A percentile compares a stretch with the other conserved stretches of the same genome.
These are phyloP conservation scores for Corynascus novoguineensis DNA, from an alignment of 495 filamentous ascomycete genomes.

Conservation along the genomic window DNA sequence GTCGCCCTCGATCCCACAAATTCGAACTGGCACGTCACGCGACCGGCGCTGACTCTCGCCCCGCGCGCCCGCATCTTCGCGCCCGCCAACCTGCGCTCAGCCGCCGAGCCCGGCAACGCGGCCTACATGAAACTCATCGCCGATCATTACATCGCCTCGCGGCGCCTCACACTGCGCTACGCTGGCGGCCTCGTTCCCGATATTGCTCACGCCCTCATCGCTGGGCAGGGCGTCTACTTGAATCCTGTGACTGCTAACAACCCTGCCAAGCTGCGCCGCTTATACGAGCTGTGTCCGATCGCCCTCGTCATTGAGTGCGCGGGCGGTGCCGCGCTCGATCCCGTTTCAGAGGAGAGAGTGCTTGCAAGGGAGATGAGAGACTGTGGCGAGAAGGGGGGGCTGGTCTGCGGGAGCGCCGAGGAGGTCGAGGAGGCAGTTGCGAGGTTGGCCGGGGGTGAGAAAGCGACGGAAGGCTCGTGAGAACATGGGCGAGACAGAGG, in stretches of 20 bases:
- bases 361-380: constrained; percentile 32
- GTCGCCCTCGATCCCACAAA: constrained; percentile 29
- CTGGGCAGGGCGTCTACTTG: constrained; percentile 49
- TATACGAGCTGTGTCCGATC: constrained; percentile 48
- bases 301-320: constrained; percentile 50
- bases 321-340: constrained; percentile 44
- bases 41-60: constrained; percentile 27
- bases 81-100: constrained; percentile 49
- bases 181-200: constrained; percentile 51
- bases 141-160: constrained; percentile 34
- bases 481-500: background rate
- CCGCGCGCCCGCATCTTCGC: constrained; percentile 45
- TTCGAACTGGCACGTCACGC: constrained; percentile 31
- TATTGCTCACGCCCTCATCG: constrained; percentile 46
- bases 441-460: background rate
- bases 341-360: constrained; percentile 33
- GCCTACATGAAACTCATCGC: constrained; percentile 40
- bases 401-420: constrained; percentile 44
- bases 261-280: constrained; percentile 45
- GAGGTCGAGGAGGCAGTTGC: constrained; percentile 35
- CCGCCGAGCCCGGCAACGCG: constrained; percentile 36
- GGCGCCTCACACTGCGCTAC: constrained; percentile 49
- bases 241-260: constrained; percentile 42
- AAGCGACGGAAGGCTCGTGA: background rate
- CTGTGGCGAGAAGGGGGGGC: constrained; percentile 43